phyloP scores from a whole-genome alignment of 371 early-diverging fungal genomes.

The Mucor saturninus region DNA sequence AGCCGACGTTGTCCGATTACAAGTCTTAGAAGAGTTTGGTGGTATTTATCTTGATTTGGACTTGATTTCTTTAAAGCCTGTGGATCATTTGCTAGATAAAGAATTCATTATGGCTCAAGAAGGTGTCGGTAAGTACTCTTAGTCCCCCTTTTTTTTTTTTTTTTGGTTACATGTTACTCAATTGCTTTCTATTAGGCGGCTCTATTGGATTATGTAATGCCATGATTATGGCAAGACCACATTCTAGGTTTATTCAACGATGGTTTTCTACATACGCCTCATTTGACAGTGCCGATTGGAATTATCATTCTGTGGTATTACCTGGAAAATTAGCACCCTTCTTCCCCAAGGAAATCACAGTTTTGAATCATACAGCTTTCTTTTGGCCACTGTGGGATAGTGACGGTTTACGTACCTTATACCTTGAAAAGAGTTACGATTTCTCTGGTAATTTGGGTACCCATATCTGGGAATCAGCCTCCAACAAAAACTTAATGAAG shows the following conservation, averaged over 20 bases:
- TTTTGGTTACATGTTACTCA: background rate
- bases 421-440: slow-evolving; percentile 49
- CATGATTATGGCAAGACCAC: slow-evolving; percentile 53
- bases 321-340: slow-evolving; percentile 53
- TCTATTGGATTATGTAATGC: slow-evolving; percentile 58
- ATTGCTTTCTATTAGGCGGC: slow-evolving; percentile 32
- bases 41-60: slow-evolving; percentile 64
- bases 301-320: slow-evolving; percentile 56
- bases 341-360: slow-evolving; percentile 44
- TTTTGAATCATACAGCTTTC: slow-evolving; percentile 45
- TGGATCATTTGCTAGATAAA: slow-evolving; percentile 50
- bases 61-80: slow-evolving; percentile 47
- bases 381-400: slow-evolving; percentile 61
- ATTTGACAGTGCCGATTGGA: slow-evolving; percentile 51
- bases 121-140: slow-evolving; percentile 38
- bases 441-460: slow-evolving; percentile 46
- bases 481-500: slow-evolving; percentile 49
- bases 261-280: slow-evolving; percentile 54
- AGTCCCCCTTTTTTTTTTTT: background rate
- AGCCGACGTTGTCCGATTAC: slow-evolving; percentile 55
- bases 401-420: slow-evolving; percentile 46
- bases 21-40: slow-evolving; percentile 48
- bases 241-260: slow-evolving; percentile 52
- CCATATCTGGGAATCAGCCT: slow-evolving; percentile 58
- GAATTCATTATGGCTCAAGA: slow-evolving; percentile 61